Evolutionary conservation across 1,284 basidiomycete genomes (phyloP), one percentile per base, ranked within the genome.

Genomic region (Puccinia triticina): DNA sequence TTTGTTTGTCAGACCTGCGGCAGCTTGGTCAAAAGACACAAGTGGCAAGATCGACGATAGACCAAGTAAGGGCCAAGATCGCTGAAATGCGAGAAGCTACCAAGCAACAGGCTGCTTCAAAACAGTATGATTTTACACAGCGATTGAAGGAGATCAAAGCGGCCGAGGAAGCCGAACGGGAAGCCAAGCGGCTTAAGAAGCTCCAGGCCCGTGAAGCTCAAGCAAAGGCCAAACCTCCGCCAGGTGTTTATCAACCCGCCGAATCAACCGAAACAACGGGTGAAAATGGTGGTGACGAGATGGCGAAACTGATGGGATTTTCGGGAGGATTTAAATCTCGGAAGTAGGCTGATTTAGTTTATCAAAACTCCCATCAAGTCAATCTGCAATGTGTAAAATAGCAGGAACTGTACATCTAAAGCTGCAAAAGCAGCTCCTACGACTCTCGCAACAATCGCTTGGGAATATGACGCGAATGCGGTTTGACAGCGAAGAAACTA

Each of bases 11-110:
- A 96, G 95, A 99, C 89, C 89, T 99, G 73, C 91, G 94, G 77
- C 91, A 90, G 46, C 87, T 99, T n/a, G 97, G 96, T 29, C 97
- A 99, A 88, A 94, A 94, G 0, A 99, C 96, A 12, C 92, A 92
- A 83, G 90, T 97, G 80, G 92, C 92, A 84, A 91, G 95, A 29
- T 97, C 95, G 1, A 96, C 95, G 0, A 88, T 98, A 26, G 91
- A 93, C 83, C 94, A 98, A 88, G 97, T 99, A 57, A 92, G 94
- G 73, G 92, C 91, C 12, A 92, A 93, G 83, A 96, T 99, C 88
- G 93, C 93, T 0, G 89, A 91, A 64, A 89, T 98, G n/a, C 91
- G 95, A 32, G 94, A 94, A 87, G 92, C 92, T 87, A 94, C 94
- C 4, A 92, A 91, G 83, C 92, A 92, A 69, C 91, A 91, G 11